Conservation (phyloP, 2,329 filamentous ascomycete genomes). For the Colletotrichum melonis region DNA sequence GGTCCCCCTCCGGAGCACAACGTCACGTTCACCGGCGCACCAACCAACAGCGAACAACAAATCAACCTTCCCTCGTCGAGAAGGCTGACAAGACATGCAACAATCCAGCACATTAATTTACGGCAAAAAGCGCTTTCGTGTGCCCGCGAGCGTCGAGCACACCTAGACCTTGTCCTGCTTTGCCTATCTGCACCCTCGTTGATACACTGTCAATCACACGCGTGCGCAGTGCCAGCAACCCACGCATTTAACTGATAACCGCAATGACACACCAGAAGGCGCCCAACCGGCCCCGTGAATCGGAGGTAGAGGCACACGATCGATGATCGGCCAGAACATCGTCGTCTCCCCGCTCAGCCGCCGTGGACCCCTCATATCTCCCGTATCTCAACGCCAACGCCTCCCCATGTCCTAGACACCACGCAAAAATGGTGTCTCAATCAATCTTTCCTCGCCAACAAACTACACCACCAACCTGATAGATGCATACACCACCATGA, state of each 20-base stretch:
- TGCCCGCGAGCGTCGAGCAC: not conserved
- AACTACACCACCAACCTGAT: not conserved
- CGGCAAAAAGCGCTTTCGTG: not conserved
- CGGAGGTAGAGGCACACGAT: slow-evolving; percentile 14
- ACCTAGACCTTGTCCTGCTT: slow-evolving; percentile 18
- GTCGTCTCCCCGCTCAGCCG: not conserved
- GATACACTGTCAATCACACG: not conserved
- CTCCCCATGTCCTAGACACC: not conserved
- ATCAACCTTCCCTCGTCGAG: slow-evolving; percentile 35
- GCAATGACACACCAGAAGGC: not conserved
- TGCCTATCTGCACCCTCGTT: not conserved
- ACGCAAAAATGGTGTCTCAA: not conserved
- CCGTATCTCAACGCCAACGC: too few species aligned
- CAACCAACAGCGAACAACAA: slow-evolving; percentile 23
- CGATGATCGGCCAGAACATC: slow-evolving; percentile 29
- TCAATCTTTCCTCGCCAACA: not conserved
- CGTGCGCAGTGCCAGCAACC: too few species aligned
- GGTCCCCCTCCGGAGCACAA: not conserved
- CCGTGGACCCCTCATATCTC: not conserved
- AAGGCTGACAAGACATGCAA: slow-evolving; percentile 34
- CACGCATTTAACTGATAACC: slow-evolving; percentile 2
- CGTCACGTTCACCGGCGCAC: slow-evolving; percentile 9
- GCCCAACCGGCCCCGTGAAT: slow-evolving; percentile 9
- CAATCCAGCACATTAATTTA: slow-evolving; percentile 15
- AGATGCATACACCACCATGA: not conserved